Evolutionary conservation across 306 rosid genomes (phyloP).

Genomic region (Cercis canadensis): DNA sequence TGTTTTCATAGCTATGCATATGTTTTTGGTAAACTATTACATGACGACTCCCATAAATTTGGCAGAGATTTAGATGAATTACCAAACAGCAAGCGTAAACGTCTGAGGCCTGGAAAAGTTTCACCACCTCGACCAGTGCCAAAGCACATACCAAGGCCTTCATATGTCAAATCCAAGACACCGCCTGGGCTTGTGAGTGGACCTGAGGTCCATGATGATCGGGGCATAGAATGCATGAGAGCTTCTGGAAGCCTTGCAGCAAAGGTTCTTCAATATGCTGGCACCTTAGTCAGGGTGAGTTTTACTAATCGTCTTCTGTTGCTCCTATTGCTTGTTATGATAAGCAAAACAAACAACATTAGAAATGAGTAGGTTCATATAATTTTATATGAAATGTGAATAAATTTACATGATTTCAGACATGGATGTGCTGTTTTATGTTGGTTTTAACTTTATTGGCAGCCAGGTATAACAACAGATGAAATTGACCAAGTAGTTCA

Average conservation of each 20-base stretch:
- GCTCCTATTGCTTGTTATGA: no score
- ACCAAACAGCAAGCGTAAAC: conserved; percentile 61
- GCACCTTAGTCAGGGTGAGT: conserved; percentile 86
- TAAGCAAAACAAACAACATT: conserved; percentile 16
- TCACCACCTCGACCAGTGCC: conserved; percentile 84
- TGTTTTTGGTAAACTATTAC: conserved; percentile 7
- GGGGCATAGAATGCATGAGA: conserved; percentile 88
- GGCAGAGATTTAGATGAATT: conserved; percentile 66
- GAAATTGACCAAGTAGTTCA: conserved; percentile 95
- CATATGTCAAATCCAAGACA: conserved; percentile 68
- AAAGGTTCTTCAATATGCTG: conserved; percentile 90
- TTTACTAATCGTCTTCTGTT: no score
- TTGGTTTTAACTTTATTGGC: conserved; percentile 69
- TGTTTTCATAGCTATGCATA: background rate
- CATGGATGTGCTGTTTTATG: conserved; percentile 15
- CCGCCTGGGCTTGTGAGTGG: conserved; percentile 81
- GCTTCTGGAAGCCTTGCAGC: conserved; percentile 98
- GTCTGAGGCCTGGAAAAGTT: conserved; percentile 77
- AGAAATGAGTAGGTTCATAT: no score
- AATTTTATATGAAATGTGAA: conserved; percentile 20
- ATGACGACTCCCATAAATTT: conserved; percentile 34
- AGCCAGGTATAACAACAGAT: conserved; percentile 93
- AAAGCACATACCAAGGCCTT: conserved; percentile 65
- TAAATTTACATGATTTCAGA: conserved; percentile 15
- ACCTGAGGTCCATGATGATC: conserved; percentile 81